These are phyloP conservation scores for Ceratobasidium sp. DNA, from an alignment of 1,284 basidiomycete genomes.

Conservation along the genomic window DNA sequence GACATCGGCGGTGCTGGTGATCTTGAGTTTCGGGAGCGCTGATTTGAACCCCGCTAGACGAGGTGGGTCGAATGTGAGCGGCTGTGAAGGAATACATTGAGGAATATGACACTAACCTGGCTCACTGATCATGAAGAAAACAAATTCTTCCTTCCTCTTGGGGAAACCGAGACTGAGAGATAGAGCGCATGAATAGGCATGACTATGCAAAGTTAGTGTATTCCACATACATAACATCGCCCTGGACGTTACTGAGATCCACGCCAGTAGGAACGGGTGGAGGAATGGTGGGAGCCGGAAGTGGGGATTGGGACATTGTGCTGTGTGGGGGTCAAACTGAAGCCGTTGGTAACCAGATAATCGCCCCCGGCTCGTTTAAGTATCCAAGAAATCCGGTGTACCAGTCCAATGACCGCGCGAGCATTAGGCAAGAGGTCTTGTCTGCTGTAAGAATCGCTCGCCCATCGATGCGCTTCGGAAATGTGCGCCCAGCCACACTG, in stretches of 20 bases:
- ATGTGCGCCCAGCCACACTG: no score
- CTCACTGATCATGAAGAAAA: slow-evolving; percentile 20
- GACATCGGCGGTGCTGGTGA: slow-evolving; percentile 13
- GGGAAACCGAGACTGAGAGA: slow-evolving; percentile 18
- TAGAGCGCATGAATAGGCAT: not conserved
- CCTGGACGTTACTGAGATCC: slow-evolving; percentile 50
- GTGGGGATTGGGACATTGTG: slow-evolving; percentile 43
- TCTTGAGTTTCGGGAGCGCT: not conserved
- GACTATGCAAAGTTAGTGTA: not conserved
- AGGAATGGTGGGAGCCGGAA: slow-evolving; percentile 44
- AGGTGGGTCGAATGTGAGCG: not conserved
- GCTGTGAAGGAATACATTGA: no score
- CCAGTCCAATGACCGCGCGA: no score
- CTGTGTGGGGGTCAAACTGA: not conserved
- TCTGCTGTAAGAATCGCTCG: no score
- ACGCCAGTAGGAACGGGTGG: slow-evolving; percentile 45
- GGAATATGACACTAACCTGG: not conserved
- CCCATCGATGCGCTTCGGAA: no score
- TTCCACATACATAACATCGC: slow-evolving; percentile 46
- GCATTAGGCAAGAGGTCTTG: no score
- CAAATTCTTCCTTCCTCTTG: slow-evolving; percentile 33
- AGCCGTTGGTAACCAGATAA: no score
- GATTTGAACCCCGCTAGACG: slow-evolving; percentile 9
- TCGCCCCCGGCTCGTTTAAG: no score
- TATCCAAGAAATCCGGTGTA: no score